Evolutionary conservation across 108 stramenopile species (phyloP).

Genomic region (Discostella pseudostelligera): DNA sequence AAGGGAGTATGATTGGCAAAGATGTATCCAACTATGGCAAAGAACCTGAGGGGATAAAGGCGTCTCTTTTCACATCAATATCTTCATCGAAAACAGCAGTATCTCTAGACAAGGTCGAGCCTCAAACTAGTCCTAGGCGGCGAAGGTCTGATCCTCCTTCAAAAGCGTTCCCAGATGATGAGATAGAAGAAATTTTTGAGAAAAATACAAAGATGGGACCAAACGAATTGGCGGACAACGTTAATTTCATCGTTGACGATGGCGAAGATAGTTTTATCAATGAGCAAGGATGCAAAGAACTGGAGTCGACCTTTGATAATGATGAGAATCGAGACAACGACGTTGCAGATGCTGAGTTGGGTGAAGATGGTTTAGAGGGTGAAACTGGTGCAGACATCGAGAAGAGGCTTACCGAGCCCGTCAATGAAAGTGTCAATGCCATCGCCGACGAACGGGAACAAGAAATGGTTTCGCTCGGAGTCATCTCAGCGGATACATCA

Average conservation of each 20-base stretch:
- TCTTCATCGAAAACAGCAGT: not conserved
- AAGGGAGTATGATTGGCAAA: not conserved
- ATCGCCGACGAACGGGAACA: not conserved
- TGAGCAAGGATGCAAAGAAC: conserved; percentile 4
- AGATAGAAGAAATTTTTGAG: conserved; percentile 2
- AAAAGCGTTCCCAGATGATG: conserved; percentile 20
- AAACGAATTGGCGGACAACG: not conserved
- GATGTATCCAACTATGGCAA: not conserved
- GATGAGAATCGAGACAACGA: not conserved
- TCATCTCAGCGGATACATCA: not conserved
- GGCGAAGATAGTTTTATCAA: conserved; percentile 23
- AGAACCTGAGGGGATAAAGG: conserved; percentile 8
- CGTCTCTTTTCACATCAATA: not conserved
- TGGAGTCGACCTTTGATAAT: not conserved
- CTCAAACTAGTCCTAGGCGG: not conserved
- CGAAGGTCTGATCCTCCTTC: conserved; percentile 22
- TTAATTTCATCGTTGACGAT: conserved; percentile 27
- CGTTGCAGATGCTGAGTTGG: not conserved
- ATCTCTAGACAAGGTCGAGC: not conserved
- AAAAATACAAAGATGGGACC: not conserved
- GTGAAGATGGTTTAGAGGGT: not conserved
- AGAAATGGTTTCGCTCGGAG: not conserved
- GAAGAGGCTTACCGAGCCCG: not conserved
- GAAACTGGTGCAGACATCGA: not conserved
- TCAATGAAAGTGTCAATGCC: not conserved